Percentiles rank a stretch among this genome's conserved stretches.
Evolutionary conservation across 352 stramenopile species (phyloP).

Genomic region (Pythium apleroticum): DNA sequence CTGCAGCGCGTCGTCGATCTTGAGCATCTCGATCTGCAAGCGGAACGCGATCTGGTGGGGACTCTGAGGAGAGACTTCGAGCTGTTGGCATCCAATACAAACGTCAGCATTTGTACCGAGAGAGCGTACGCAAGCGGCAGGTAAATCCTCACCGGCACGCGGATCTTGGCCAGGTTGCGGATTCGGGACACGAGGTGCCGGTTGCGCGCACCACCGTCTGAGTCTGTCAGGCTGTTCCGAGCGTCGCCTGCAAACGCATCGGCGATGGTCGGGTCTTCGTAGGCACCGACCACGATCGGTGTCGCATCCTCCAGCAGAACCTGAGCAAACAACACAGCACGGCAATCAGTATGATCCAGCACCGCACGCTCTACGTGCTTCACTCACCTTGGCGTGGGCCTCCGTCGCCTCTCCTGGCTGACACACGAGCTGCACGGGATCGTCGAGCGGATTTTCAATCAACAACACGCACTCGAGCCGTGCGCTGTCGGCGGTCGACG

Average conservation of each 20-base stretch:
- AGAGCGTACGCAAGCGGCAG: not conserved
- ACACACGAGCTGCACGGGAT: conserved; percentile 64
- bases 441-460: conserved; percentile 83
- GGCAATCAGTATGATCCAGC: not conserved
- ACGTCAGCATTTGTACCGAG: too few species aligned
- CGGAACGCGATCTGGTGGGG: conserved; percentile 33
- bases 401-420: conserved; percentile 12
- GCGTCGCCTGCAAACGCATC: conserved; percentile 55
- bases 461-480: conserved; percentile 57
- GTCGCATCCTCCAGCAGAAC: conserved; percentile 51
- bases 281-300: conserved; percentile 68
- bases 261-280: conserved; percentile 82
- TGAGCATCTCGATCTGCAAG: conserved; percentile 64
- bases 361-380: not conserved
- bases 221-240: conserved; percentile 11
- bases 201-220: conserved; percentile 34
- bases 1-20: conserved; percentile 59
- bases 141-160: conserved; percentile 8
- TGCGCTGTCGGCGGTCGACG: conserved; percentile 1
- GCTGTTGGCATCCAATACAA: not conserved
- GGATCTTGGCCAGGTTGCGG: conserved; percentile 25
- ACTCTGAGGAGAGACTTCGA: conserved; percentile 1
- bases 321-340: conserved; percentile 15
- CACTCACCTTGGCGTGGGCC: conserved; percentile 28
- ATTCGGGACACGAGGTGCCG: conserved; percentile 50